phyloP scores from a whole-genome alignment of 2,329 filamentous ascomycete genomes.

The Penicillium hesseltinei region DNA sequence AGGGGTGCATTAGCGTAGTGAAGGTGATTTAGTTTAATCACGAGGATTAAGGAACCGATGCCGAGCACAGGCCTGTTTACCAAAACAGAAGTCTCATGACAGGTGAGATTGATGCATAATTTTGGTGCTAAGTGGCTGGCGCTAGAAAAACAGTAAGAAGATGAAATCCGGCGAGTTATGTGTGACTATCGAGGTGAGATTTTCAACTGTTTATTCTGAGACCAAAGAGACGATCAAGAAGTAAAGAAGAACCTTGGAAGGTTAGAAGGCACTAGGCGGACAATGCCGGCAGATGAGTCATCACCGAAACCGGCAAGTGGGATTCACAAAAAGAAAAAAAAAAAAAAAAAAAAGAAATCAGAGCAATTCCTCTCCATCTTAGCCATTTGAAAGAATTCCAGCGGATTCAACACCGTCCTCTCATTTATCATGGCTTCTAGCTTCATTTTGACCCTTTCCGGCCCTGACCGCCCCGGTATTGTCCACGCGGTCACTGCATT shows the following conservation, averaged over 20 bases:
- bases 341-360: not conserved
- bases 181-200: not conserved
- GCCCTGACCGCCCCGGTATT: constrained; percentile 80
- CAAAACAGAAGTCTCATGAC: not conserved
- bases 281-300: constrained; percentile 2
- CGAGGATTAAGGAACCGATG: not conserved
- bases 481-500: constrained; percentile 80
- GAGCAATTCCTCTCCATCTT: not conserved
- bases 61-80: not conserved
- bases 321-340: not conserved
- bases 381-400: not conserved
- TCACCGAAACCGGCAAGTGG: constrained; percentile 8
- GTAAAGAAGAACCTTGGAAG: too few relatives aligned
- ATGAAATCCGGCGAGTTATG: not conserved
- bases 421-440: constrained; percentile 46
- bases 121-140: not conserved
- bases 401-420: constrained; percentile 28
- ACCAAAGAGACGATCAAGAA: too few relatives aligned
- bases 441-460: constrained; percentile 76
- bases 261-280: not conserved
- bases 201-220: too few relatives aligned
- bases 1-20: not conserved
- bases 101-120: not conserved
- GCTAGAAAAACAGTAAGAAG: not conserved
- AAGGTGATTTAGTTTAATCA: not conserved